Base-by-base conservation (phyloP, 306 rosid species). In the Glycyrrhiza uralensis region DNA sequence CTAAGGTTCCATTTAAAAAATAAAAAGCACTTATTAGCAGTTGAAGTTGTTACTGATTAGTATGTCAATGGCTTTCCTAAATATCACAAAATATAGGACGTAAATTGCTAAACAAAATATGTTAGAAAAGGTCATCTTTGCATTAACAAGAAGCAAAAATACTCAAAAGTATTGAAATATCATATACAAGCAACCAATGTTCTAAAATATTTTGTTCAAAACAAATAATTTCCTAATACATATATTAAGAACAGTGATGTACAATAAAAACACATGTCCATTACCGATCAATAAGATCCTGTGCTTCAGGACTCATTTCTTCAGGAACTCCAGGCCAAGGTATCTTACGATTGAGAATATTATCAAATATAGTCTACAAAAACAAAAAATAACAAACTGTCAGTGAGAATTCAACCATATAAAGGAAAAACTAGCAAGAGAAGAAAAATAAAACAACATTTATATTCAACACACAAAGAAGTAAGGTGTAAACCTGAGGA, bases 301-400 rank as follows among this genome's bases (percentile, higher is more conserved):
- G 84, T 52, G 99, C 93, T 85, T 89, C 96, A 67, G 70, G 77
- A 72, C 99, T 91, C 99, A 94, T 86, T 78, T 94, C 99, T 56
- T 84, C 91, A 50, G 88, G 91, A 59, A 82, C 87, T 44, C 78
- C 77, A 58, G 99, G 99, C 99, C 99, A 94, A 45, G 99, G 99
- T 81, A 94, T 84, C 60, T 94, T 86, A 32, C 99, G 81, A 64
- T 94, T 91, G 79, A 94, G 96, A 83, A 94, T 94, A 70, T 91
- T 94, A 82, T 94, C 99, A 81, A 94, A 94, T 80, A 94, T 94
- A 59, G 79, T 94, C 99, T 94, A 71, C 64, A 79, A 78, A 82
- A 45, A 70, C 66, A 64, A 19, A 76, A 32, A 60, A 29, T 65
- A 66, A 12, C 18, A 42, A 15, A 29, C 26, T 32, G 50, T 68